Evolutionary conservation across 768 basidiomycete species (phyloP).

Genomic region (Clitopilus hobsonii): DNA sequence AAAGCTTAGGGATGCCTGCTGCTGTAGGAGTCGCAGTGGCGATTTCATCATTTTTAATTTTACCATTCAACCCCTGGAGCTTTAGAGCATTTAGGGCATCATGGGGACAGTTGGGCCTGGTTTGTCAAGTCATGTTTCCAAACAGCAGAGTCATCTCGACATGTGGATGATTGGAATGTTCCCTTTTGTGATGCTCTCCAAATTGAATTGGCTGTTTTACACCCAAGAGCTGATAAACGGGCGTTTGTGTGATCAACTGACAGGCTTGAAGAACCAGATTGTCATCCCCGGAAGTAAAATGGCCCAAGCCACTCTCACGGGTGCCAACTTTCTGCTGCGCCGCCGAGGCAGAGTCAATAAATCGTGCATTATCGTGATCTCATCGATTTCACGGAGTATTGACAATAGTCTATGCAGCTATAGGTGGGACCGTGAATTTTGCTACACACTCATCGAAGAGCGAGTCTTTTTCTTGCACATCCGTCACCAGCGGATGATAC

Average conservation of each 20-base stretch:
- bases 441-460: conserved; percentile 59
- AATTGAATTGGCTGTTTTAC: background rate
- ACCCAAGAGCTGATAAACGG: background rate
- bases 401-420: conserved; percentile 24
- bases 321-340: background rate
- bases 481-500: conserved; percentile 62
- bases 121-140: background rate
- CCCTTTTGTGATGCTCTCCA: background rate
- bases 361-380: background rate
- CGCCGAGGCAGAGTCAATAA: background rate
- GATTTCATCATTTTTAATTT: too few relatives aligned
- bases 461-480: conserved; percentile 54
- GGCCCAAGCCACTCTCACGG: background rate
- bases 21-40: too few relatives aligned
- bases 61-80: background rate
- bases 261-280: background rate
- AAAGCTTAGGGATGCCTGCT: too few relatives aligned
- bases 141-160: too few relatives aligned
- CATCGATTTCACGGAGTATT: background rate
- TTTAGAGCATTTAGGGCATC: background rate
- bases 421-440: conserved; percentile 59
- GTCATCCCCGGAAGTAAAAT: background rate
- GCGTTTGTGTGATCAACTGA: background rate
- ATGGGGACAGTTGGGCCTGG: background rate
- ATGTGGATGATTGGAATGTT: background rate